phyloP scores from a whole-genome alignment of 2,329 filamentous ascomycete genomes.

The Gyromitra esculenta region DNA sequence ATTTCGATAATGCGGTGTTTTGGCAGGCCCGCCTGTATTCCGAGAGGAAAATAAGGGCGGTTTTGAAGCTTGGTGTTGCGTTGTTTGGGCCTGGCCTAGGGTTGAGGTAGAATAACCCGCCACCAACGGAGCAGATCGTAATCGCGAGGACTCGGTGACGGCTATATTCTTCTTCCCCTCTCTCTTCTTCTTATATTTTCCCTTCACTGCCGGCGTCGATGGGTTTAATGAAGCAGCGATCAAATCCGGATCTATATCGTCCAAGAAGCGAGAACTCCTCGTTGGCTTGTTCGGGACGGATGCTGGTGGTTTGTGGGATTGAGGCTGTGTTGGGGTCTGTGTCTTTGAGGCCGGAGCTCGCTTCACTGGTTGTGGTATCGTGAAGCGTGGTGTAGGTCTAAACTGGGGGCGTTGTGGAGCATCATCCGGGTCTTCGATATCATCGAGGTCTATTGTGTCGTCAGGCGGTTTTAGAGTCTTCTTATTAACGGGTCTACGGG shows the following conservation, averaged over 20 bases:
- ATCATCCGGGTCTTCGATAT: neutral
- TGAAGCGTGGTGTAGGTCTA: neutral
- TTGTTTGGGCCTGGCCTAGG: neutral
- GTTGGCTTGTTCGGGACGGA: neutral
- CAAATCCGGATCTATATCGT: constrained; percentile 5
- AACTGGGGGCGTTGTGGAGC: neutral
- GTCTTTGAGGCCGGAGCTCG: neutral
- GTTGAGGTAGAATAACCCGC: neutral
- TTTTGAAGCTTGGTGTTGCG: neutral
- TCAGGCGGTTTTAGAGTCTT: neutral
- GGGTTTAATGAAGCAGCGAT: neutral
- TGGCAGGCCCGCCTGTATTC: neutral
- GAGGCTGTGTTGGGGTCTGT: neutral
- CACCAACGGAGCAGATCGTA: neutral
- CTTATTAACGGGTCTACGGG: neutral
- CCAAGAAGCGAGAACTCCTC: neutral
- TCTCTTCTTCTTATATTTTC: neutral
- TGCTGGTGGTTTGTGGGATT: neutral
- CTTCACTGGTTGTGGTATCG: neutral
- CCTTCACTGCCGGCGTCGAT: neutral
- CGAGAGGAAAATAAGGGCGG: neutral
- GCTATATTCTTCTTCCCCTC: neutral
- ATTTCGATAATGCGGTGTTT: neutral
- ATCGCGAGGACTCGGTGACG: neutral
- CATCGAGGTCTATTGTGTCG: constrained; percentile 1